phyloP scores from a whole-genome alignment of 106 monocot species.

The Dendrobium catenatum region DNA sequence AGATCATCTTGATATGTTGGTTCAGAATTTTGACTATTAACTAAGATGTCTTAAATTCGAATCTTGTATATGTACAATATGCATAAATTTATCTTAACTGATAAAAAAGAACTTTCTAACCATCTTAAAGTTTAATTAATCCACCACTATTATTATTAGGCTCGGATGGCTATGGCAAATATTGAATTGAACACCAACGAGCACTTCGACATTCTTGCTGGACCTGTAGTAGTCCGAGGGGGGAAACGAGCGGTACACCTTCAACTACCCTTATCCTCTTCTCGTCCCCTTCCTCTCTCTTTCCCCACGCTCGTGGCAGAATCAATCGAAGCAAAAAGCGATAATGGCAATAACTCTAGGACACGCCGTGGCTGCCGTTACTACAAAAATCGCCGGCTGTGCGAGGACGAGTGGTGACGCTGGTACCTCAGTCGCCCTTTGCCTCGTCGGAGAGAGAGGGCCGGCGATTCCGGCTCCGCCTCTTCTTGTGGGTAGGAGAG shows the following conservation, averaged over 20 bases:
- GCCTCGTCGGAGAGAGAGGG: background rate
- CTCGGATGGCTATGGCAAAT: no score
- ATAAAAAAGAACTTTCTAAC: no score
- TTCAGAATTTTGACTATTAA: no score
- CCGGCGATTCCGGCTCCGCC: background rate
- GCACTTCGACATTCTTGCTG: no score
- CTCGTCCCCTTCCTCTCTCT: background rate
- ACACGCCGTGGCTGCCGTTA: background rate
- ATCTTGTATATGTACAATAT: no score
- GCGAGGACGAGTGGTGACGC: background rate
- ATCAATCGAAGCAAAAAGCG: background rate
- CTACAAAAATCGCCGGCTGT: background rate
- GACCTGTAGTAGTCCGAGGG: no score
- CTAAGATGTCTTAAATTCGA: no score
- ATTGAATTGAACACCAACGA: no score
- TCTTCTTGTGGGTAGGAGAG: constrained; percentile 21
- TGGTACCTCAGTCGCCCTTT: background rate
- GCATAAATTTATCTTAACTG: no score
- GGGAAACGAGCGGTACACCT: background rate
- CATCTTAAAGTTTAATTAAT: no score
- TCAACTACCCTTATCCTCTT: background rate
- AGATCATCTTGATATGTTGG: no score
- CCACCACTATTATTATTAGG: no score
- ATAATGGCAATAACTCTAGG: background rate
- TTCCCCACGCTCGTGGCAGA: background rate